phyloP scores from a whole-genome alignment of 2,329 filamentous ascomycete species.

The Penicillium sp. region DNA sequence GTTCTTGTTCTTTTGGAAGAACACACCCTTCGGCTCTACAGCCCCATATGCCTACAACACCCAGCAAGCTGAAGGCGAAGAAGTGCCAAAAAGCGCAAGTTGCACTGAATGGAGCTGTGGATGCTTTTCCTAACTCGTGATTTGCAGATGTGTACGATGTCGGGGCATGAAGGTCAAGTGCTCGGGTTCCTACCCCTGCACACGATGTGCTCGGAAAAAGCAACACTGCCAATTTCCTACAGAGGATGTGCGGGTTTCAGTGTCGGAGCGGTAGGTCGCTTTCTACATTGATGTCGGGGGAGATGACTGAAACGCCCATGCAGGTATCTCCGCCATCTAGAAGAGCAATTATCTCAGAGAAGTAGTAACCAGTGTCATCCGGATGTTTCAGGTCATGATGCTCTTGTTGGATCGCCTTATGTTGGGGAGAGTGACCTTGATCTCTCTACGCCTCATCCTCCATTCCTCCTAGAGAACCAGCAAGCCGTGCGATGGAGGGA shows the following conservation, averaged over 20 bases:
- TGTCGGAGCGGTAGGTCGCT: constrained; percentile 25
- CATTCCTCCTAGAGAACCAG: constrained; percentile 9
- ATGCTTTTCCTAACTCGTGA: not conserved
- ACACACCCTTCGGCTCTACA: not conserved
- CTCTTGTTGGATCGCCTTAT: not conserved
- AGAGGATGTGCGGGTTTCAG: constrained; percentile 25
- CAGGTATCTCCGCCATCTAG: constrained; percentile 25
- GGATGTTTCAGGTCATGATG: not conserved
- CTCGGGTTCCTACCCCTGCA: constrained; percentile 29
- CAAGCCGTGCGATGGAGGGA: constrained; percentile 3
- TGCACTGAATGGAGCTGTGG: not conserved
- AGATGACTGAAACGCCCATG: not conserved
- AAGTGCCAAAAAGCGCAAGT: constrained; percentile 28
- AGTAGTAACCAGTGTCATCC: not conserved
- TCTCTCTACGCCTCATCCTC: constrained; percentile 2
- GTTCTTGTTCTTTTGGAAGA: not conserved
- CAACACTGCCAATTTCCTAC: constrained; percentile 25
- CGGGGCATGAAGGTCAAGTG: constrained; percentile 35
- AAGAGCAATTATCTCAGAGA: constrained; percentile 18
- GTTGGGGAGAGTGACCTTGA: constrained; percentile 4
- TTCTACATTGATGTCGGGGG: not conserved
- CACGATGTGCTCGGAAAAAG: constrained; percentile 28
- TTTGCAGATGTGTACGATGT: constrained; percentile 28
- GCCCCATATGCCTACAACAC: constrained; percentile 19
- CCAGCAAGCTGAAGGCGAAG: constrained; percentile 16